These are phyloP conservation scores for Candida lessepsii DNA, from an alignment of 805 yeast genomes.

Conservation along the genomic window DNA sequence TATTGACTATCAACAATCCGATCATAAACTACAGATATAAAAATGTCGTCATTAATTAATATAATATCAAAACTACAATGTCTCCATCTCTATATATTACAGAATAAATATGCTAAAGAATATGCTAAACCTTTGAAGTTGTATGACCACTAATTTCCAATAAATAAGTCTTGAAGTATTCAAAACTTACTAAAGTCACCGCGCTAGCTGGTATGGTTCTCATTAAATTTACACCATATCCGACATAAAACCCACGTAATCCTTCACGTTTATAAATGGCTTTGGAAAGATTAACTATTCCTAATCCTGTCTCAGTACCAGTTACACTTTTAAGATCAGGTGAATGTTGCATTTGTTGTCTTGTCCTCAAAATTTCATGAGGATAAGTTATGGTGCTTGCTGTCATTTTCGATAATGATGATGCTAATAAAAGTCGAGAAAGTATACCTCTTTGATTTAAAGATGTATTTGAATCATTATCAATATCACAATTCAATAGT, in stretches of 20 bases:
- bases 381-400: constrained; percentile 92
- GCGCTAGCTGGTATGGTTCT: constrained; percentile 95
- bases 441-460: constrained; percentile 17
- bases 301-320: constrained; percentile 12
- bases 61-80: too few species aligned
- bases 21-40: too few species aligned
- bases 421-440: constrained; percentile 50
- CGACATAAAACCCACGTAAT: constrained; percentile 79
- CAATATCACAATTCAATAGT: constrained; percentile 32
- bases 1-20: too few species aligned
- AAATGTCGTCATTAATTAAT: too few species aligned
- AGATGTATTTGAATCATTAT: constrained; percentile 9
- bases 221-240: constrained; percentile 79
- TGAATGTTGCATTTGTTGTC: constrained; percentile 68
- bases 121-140: neutral
- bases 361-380: constrained; percentile 89
- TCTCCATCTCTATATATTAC: too few species aligned
- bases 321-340: constrained; percentile 11
- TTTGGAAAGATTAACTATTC: constrained; percentile 11
- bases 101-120: neutral
- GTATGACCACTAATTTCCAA: constrained; percentile 22
- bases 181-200: constrained; percentile 91
- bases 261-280: constrained; percentile 67
- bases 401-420: constrained; percentile 79
- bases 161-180: constrained; percentile 64